A percentile compares a stretch with the other conserved stretches of the same genome.
Conservation (phyloP, 352 stramenopile genomes). For the Peronospora tabacina region DNA sequence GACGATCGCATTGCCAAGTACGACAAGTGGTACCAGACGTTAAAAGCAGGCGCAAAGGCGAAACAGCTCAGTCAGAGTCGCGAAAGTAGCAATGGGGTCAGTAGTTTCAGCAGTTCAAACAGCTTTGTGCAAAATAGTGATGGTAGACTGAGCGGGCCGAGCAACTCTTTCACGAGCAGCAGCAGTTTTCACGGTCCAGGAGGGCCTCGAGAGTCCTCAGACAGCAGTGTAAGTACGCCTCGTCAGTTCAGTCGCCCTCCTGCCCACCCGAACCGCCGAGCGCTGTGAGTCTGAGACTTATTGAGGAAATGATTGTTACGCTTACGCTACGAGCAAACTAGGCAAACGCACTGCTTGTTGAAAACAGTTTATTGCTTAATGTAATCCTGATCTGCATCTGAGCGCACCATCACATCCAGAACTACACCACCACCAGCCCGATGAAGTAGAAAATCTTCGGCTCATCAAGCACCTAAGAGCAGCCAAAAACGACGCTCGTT, state of each 20-base stretch:
- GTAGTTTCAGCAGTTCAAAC: conserved; percentile 35
- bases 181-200: conserved; percentile 48
- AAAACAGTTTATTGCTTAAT: conserved; percentile 28
- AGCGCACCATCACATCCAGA: conserved; percentile 12
- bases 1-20: conserved; percentile 76
- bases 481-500: conserved; percentile 40
- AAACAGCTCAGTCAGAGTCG: conserved; percentile 66
- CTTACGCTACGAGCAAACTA: not conserved
- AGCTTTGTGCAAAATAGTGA: conserved; percentile 29
- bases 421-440: conserved; percentile 11
- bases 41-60: conserved; percentile 74
- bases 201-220: conserved; percentile 13
- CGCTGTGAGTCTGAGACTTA: conserved; percentile 28
- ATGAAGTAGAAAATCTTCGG: conserved; percentile 12
- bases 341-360: conserved; percentile 8
- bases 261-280: conserved; percentile 61
- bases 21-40: conserved; percentile 81
- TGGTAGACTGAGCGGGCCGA: conserved; percentile 21
- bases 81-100: conserved; percentile 22
- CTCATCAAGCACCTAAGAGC: conserved; percentile 76
- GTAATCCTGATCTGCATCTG: conserved; percentile 24
- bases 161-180: conserved; percentile 56
- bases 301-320: not conserved
- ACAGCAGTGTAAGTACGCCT: conserved; percentile 12
- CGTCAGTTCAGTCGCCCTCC: conserved; percentile 35